Conservation (phyloP, 148 eudicot genomes). For the Pouteria glomerata region DNA sequence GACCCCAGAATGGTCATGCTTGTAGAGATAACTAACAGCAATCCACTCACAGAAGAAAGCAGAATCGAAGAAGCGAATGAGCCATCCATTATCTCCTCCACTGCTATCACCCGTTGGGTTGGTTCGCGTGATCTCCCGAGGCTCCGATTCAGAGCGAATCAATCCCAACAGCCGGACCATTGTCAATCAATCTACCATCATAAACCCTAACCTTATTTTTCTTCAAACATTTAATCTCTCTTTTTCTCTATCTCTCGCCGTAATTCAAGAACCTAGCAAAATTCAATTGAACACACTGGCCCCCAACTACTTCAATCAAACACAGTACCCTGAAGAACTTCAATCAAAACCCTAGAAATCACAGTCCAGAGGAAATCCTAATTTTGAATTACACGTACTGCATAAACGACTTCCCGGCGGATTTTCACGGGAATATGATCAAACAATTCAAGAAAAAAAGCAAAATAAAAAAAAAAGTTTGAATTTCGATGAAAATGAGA, state of each 20-base stretch:
- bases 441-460: neutral
- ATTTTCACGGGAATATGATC: neutral
- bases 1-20: conserved; percentile 91
- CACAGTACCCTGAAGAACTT: conserved; percentile 10
- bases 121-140: conserved; percentile 82
- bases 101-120: conserved; percentile 61
- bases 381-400: neutral
- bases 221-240: conserved; percentile 4
- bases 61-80: conserved; percentile 91
- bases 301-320: conserved; percentile 8
- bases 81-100: conserved; percentile 94
- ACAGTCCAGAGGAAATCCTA: neutral
- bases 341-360: conserved; percentile 5
- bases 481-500: neutral
- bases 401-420: neutral
- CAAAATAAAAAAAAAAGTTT: neutral
- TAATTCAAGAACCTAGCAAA: conserved; percentile 13
- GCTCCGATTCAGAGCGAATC: conserved; percentile 60
- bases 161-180: conserved; percentile 85
- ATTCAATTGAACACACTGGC: conserved; percentile 4
- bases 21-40: conserved; percentile 94
- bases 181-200: conserved; percentile 31
- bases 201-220: conserved; percentile 28
- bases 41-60: conserved; percentile 99
- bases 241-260: neutral